Base-by-base conservation (phyloP, 1,284 basidiomycete genomes). In the Fomitopsis schrenkii region DNA sequence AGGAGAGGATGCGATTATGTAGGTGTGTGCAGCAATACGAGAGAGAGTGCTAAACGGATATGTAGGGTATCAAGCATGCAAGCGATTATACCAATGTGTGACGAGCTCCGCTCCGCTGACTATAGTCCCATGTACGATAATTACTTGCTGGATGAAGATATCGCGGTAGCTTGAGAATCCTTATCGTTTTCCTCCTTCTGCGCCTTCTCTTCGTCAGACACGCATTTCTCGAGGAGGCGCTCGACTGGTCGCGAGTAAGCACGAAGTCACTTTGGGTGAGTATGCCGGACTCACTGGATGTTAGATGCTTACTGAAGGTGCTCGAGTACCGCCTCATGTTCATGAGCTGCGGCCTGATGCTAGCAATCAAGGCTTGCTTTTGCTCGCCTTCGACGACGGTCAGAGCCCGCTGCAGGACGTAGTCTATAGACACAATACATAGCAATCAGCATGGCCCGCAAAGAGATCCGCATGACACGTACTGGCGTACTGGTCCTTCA, bases 401-500 rank as follows among this genome's bases (percentile, higher is more conserved):
- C 55, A 94, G 76, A 1, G 91, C 90, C 26, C 88, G 83, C 71
- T 94, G 92, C 44, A 94, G 80, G 61, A 94, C 91, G 70, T 93
- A 94, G 72, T 93, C 91, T 93, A 57, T 1, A 55, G 57, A 14
- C 10, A 2, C 9, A 28, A 17, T 54, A 22, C 12, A 36, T 12
- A 33, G 36, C 12, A 38, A 33, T 60, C 42, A 59, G 26, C 5
- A 33, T 10, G 44, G 19, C 14, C 26, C 22, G 17, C 28, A 30
- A 35, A 50, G 42, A 6, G 19, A 15, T 44, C 26, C 40, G 17
- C 9, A 19, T 58, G 30, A 26, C 3, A 83, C 91, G 68, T 68
- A 93, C 91, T 96, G 35, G 89, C 94, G 75, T 85, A 97, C 69
- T 93, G 91, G 71, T 97, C 94, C 77, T 92, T 93, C 86, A 95